Conservation (phyloP, 345 rosid genomes). For the Eucalyptus cloeziana region DNA sequence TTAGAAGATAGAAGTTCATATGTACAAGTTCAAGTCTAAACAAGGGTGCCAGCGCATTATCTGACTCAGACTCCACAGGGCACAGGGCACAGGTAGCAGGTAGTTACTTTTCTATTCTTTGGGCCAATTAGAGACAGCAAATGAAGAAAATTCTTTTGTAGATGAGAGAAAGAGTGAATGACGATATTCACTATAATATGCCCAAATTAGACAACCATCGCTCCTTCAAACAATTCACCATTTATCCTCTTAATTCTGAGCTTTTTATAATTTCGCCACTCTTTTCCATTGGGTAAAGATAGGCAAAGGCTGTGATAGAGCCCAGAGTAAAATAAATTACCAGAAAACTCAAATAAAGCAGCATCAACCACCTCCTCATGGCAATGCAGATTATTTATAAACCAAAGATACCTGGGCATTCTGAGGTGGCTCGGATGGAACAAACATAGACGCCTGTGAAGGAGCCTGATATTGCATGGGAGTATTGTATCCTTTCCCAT, state of each 20-base stretch:
- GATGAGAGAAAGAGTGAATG: neutral
- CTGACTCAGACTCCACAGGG: neutral
- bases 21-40: neutral
- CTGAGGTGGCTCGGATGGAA: constrained; percentile 63
- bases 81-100: neutral
- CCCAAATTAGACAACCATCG: neutral
- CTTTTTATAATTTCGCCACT: neutral
- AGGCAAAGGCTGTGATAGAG: neutral
- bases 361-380: neutral
- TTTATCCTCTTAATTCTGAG: neutral
- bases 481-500: constrained; percentile 27
- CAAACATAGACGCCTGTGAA: constrained; percentile 40
- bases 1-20: neutral
- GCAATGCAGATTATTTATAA: neutral
- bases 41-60: neutral
- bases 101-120: neutral
- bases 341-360: neutral
- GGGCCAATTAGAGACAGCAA: neutral
- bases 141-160: neutral
- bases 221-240: neutral
- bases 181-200: neutral
- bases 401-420: constrained; percentile 42
- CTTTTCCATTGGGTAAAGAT: neutral
- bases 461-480: constrained; percentile 6
- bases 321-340: neutral